These are phyloP conservation scores for Yamadazyma triangularis DNA, from an alignment of 1,139 yeast species.

Conservation along the genomic window DNA sequence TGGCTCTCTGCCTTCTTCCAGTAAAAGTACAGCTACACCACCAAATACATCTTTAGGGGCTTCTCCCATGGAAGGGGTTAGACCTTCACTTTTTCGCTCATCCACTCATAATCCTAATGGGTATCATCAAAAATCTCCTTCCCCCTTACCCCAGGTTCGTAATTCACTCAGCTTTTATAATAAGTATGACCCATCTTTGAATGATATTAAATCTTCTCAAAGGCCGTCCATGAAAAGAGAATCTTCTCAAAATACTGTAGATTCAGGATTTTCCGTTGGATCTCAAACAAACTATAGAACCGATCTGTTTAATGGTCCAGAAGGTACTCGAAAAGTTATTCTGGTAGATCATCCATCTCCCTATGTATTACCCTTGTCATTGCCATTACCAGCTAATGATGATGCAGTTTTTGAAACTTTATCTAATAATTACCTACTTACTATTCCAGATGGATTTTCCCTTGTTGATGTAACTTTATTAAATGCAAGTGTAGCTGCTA, in stretches of 20 bases:
- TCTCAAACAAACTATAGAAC: constrained; percentile 8
- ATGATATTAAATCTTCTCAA: background rate
- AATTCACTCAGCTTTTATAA: constrained; percentile 11
- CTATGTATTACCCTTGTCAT: constrained; percentile 38
- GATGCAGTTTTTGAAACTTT: constrained; percentile 37
- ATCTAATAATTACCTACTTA: constrained; percentile 37
- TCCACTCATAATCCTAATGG: constrained; percentile 13
- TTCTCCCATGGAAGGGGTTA: constrained; percentile 23
- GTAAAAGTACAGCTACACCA: background rate
- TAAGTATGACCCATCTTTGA: constrained; percentile 4
- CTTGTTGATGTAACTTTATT: constrained; percentile 51
- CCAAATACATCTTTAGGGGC: constrained; percentile 15
- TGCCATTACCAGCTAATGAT: constrained; percentile 44
- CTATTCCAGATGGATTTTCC: constrained; percentile 46
- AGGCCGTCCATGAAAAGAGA: constrained; percentile 30
- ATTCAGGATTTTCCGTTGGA: constrained; percentile 21
- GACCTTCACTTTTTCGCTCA: constrained; percentile 19
- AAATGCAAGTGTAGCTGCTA: constrained; percentile 57
- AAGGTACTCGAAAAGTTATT: constrained; percentile 10
- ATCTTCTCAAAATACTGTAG: constrained; percentile 36
- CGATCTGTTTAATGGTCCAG: no score
- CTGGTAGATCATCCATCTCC: constrained; percentile 32
- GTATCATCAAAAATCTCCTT: constrained; percentile 13
- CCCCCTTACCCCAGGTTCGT: constrained; percentile 13
- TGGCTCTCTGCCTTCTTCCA: constrained; percentile 12